A percentile compares a stretch with the other conserved stretches of the same genome.
Conservation (phyloP, 768 basidiomycete genomes). For the Mycena galericulata region DNA sequence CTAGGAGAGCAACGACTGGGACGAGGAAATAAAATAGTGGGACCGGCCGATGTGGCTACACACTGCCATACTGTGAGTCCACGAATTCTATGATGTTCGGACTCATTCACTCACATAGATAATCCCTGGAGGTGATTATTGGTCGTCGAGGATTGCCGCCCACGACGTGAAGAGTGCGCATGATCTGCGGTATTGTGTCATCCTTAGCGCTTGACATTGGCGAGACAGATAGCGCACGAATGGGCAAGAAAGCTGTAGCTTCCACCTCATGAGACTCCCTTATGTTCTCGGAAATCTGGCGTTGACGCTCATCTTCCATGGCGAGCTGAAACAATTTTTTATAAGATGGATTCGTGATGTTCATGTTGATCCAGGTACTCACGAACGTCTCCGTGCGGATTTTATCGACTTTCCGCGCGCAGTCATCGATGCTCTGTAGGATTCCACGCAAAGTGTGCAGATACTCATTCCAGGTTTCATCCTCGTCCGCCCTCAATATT, state of each 20-base stretch:
- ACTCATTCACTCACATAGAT: no score
- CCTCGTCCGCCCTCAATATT: neutral
- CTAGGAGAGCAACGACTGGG: no score
- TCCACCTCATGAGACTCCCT: neutral
- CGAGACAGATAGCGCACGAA: neutral
- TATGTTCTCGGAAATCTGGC: neutral
- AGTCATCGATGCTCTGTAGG: neutral
- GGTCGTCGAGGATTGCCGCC: no score
- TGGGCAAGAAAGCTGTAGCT: neutral
- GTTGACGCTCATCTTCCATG: neutral
- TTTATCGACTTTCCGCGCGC: neutral
- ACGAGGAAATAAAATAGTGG: no score
- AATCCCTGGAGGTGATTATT: no score
- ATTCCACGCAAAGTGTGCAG: neutral
- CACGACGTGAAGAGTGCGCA: no score
- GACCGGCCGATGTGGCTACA: no score
- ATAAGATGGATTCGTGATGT: neutral
- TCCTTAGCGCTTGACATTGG: no score
- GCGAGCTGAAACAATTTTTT: neutral
- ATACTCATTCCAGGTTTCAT: neutral
- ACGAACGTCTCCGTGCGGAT: constrained; percentile 7
- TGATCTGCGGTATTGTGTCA: no score
- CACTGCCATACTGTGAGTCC: no score
- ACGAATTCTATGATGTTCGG: no score
- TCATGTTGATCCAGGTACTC: neutral